Conservation (phyloP, 805 yeast species). For the Ogataea polymorpha region DNA sequence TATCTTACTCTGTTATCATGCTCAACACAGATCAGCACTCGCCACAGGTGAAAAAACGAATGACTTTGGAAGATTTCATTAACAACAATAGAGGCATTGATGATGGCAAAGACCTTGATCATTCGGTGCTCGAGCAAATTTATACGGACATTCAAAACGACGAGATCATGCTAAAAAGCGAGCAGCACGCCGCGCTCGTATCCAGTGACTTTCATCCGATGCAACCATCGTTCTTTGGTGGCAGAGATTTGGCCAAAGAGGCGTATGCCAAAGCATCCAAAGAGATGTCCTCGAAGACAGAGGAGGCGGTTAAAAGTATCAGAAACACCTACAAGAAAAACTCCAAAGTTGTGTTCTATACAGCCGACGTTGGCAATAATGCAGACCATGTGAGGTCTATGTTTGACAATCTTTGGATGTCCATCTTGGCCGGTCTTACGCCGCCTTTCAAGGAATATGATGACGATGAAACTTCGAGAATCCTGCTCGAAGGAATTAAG, state of each 20-base stretch:
- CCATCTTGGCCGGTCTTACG: slow-evolving; percentile 88
- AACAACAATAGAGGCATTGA: slow-evolving; percentile 89
- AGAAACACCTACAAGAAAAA: slow-evolving; percentile 47
- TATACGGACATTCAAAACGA: slow-evolving; percentile 75
- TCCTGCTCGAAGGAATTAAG: slow-evolving; percentile 82
- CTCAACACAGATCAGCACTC: slow-evolving; percentile 94
- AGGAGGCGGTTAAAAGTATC: slow-evolving; percentile 68
- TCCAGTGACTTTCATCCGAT: slow-evolving; percentile 50
- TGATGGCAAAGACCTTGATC: slow-evolving; percentile 81
- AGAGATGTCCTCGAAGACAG: slow-evolving; percentile 88
- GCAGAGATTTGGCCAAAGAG: slow-evolving; percentile 67
- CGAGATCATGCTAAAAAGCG: slow-evolving; percentile 89
- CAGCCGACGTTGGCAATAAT: slow-evolving; percentile 61
- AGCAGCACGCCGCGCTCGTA: slow-evolving; percentile 87
- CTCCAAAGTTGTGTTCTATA: slow-evolving; percentile 55
- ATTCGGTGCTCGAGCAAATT: slow-evolving; percentile 63
- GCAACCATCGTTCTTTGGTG: slow-evolving; percentile 53
- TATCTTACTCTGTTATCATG: slow-evolving; percentile 89
- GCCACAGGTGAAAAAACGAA: slow-evolving; percentile 76
- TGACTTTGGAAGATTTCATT: slow-evolving; percentile 85
- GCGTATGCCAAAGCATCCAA: slow-evolving; percentile 90
- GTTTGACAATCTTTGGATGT: slow-evolving; percentile 96
- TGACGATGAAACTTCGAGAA: slow-evolving; percentile 62
- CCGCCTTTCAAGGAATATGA: slow-evolving; percentile 90
- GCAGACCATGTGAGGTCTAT: slow-evolving; percentile 89